These are phyloP conservation scores for Pleurotus pulmonarius DNA, from an alignment of 768 basidiomycete species.

Conservation along the genomic window DNA sequence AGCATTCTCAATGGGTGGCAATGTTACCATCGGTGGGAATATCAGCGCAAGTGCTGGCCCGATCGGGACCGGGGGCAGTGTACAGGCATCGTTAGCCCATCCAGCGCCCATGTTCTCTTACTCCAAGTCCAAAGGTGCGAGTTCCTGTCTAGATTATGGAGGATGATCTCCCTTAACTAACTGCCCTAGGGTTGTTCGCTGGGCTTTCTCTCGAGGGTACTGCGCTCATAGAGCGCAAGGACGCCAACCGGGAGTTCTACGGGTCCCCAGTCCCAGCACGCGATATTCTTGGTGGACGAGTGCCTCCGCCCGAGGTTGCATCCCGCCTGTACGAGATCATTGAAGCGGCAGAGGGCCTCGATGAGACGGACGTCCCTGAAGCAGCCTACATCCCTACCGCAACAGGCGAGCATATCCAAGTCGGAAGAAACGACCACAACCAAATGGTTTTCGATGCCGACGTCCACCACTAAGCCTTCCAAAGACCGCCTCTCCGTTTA, in stretches of 20 bases:
- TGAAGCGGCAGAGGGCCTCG: conserved; percentile 91
- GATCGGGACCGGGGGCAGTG: conserved; percentile 89
- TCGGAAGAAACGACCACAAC: conserved; percentile 32
- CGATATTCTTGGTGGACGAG: conserved; percentile 89
- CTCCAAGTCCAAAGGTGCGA: conserved; percentile 87
- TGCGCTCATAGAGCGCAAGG: conserved; percentile 89
- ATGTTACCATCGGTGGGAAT: conserved; percentile 92
- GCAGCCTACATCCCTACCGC: conserved; percentile 74
- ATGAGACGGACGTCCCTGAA: conserved; percentile 78
- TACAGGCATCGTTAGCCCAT: conserved; percentile 84
- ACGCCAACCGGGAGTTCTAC: conserved; percentile 95
- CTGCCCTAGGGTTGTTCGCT: conserved; percentile 79
- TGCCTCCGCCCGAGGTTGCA: conserved; percentile 97
- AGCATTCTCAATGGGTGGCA: conserved; percentile 94
- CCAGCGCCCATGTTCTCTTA: conserved; percentile 98
- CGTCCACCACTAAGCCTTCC: conserved; percentile 3
- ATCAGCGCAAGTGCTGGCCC: conserved; percentile 86
- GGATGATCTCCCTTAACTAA: neutral
- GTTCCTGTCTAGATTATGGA: neutral
- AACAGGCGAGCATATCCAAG: conserved; percentile 53
- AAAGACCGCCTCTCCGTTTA: too few relatives aligned
- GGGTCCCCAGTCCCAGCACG: conserved; percentile 85
- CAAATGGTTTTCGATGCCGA: conserved; percentile 81
- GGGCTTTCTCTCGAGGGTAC: conserved; percentile 95
- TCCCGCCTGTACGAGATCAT: conserved; percentile 92